Evolutionary conservation across 2,329 filamentous ascomycete species (phyloP), one percentile per base, ranked within the genome.

Genomic region (Fusarium sterilihyphosum): DNA sequence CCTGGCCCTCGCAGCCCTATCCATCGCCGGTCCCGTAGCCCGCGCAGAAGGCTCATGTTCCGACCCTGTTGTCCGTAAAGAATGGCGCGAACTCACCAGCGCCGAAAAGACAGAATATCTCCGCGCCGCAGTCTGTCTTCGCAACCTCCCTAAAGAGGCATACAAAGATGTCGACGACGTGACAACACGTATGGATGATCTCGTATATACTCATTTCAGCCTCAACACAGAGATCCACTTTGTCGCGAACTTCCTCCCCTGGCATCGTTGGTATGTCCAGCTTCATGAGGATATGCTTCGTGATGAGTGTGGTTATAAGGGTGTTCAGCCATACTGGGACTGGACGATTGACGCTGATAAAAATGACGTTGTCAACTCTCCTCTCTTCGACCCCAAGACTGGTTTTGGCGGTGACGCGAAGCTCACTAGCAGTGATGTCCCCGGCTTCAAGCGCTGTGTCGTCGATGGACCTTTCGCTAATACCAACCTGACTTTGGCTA

Each of bases 381-480:
- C 67, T 5, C 10, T 70, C 6, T 70, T 70, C 1, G 66, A 70
- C 4, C 13, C 67, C 6, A 35, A 70, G 37, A 70, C 67, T 18
- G 67, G 67, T 1, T 70, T 70, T 5, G 67, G 67, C 0, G 67
- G 67, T 12, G 33, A 70, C 6, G 67, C 52, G 0, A 43, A 70
- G 6, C 52, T 40, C 4, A 70, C 66, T 43, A 29, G 29, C 1
- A 70, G 59, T 14, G 11, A 70, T 3, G 46, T 65, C 4, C 66
- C 66, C n/a, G 67, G 67, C 1, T 70, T 70, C 3, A n/a, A 18
- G 11, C 66, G 59, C 0, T 70, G 67, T 20, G 66, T 70, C 6
- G 60, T 70, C 0, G 66, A 70, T 35, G 67, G 67, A 22, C 67
- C 67, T 26, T 70, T 70, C 2, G 66, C 66, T 46, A 70, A 70